Conservation (phyloP, 2,329 filamentous ascomycete species). For the Phyllosticta citribraziliensis region DNA sequence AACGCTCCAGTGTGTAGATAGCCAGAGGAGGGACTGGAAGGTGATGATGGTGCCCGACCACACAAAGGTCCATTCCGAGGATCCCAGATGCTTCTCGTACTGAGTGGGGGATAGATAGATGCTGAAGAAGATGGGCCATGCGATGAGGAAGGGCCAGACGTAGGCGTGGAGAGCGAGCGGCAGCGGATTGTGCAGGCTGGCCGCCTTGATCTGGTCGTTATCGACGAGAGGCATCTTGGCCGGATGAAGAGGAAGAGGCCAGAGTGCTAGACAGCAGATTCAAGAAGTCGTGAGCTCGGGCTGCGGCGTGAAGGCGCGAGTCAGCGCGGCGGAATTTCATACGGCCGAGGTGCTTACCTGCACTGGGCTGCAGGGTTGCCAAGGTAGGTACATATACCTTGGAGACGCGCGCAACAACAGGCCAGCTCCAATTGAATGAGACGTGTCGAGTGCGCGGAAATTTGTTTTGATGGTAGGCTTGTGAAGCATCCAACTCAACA, state of each 20-base stretch:
- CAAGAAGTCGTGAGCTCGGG: neutral
- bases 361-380: neutral
- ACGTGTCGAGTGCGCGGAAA: too few relatives aligned
- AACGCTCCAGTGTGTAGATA: conserved; percentile 97
- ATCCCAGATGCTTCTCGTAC: conserved; percentile 85
- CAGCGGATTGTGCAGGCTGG: conserved; percentile 80
- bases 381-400: neutral
- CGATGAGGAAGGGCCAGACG: conserved; percentile 81
- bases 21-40: conserved; percentile 78
- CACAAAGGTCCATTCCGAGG: conserved; percentile 97
- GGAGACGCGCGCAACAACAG: neutral
- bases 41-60: conserved; percentile 85
- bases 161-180: conserved; percentile 76
- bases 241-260: conserved; percentile 3
- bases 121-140: conserved; percentile 87
- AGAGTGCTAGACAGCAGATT: neutral
- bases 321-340: conserved; percentile 4
- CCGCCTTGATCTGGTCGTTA: conserved; percentile 77
- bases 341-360: neutral
- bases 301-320: neutral
- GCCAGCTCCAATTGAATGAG: too few relatives aligned
- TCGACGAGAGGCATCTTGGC: conserved; percentile 62
- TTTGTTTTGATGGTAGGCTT: too few relatives aligned
- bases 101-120: conserved; percentile 74
- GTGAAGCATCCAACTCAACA: too few relatives aligned